Evolutionary conservation across 208 protist species (phyloP), one percentile per base, ranked within the genome.

Genomic region (Leishmania mexicana): DNA sequence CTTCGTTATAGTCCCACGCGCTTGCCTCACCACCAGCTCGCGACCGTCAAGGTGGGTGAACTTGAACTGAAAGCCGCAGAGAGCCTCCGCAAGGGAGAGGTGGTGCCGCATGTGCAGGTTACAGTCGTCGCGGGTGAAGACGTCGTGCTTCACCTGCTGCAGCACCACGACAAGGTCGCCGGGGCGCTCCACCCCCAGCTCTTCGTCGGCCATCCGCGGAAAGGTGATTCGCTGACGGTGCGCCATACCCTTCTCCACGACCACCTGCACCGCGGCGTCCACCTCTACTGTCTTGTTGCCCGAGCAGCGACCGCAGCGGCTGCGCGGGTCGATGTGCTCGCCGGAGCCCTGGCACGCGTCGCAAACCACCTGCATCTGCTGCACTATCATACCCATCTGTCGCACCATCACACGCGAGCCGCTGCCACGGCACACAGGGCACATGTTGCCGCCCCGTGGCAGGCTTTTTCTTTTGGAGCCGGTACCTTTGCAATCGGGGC

Each of bases 101-200:
- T 85, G 87, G 51, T 97, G 91, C 15, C 86, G 91, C 81, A 99
- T 96, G 75, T 97, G 62, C 5, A 99, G 88, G 85, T 99, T 97
- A 58, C 91, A 81, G 57, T 91, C 97, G 10, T 98, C 79, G 58
- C 99, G 90, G 11, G 90, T 83, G 83, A 99, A 99, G 17, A 78
- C 3, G 31, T 84, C 65, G 89, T 99, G 98, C 79, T 98, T 94
- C 67, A 96, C 90, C 82, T 99, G 85, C 62, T 99, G 83, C 31
- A 99, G 70, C 15, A 99, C 90, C 74, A 99, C 94, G 21, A 99
- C 89, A 74, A 99, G 88, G 87, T 99, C 98, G 35, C 99, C 99
- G 21, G 98, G 42, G 2, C 53, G 68, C 10, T 89, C 87, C 49
- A 68, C 79, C 10, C 79, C 83, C 1, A 89, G 86, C 51, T 92